A percentile compares a stretch with the other conserved stretches of the same genome.
Conservation (phyloP, 495 filamentous ascomycete species). For the Penicillium roqueforti region DNA sequence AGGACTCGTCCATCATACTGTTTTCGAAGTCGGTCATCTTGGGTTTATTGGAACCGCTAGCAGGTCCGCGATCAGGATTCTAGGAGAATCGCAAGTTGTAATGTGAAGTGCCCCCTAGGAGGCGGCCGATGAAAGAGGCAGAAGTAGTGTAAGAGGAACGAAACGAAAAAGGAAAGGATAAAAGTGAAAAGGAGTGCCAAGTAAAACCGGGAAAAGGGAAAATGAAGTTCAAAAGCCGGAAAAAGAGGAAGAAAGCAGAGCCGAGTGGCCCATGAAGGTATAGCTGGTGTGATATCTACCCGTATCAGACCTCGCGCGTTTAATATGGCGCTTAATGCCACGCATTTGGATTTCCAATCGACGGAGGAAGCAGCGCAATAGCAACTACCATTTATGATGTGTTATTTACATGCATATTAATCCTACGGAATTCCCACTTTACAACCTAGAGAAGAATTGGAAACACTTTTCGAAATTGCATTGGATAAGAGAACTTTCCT, state of each 20-base stretch:
- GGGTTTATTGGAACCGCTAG: constrained; percentile 7
- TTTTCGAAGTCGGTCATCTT: constrained; percentile 42
- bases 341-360: not conserved
- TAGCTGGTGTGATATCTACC: constrained; percentile 27
- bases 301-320: constrained; percentile 6
- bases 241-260: constrained; percentile 13
- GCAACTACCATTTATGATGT: too few relatives aligned
- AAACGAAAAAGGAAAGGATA: constrained; percentile 7
- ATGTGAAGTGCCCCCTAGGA: constrained; percentile 19
- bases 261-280: constrained; percentile 12
- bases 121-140: constrained; percentile 15
- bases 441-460: not conserved
- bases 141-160: constrained; percentile 9
- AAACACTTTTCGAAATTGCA: constrained; percentile 26
- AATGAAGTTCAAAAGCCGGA: constrained; percentile 18
- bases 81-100: constrained; percentile 10
- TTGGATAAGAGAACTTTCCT: constrained; percentile 29
- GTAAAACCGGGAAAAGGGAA: constrained; percentile 17
- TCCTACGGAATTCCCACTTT: not conserved
- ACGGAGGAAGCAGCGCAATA: too few relatives aligned
- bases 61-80: constrained; percentile 9
- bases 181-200: constrained; percentile 15
- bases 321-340: constrained; percentile 1
- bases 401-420: too few relatives aligned
- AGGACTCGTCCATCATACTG: constrained; percentile 44